These are phyloP conservation scores for Lumnitzera littorea DNA, from an alignment of 345 rosid genomes.

Conservation along the genomic window DNA sequence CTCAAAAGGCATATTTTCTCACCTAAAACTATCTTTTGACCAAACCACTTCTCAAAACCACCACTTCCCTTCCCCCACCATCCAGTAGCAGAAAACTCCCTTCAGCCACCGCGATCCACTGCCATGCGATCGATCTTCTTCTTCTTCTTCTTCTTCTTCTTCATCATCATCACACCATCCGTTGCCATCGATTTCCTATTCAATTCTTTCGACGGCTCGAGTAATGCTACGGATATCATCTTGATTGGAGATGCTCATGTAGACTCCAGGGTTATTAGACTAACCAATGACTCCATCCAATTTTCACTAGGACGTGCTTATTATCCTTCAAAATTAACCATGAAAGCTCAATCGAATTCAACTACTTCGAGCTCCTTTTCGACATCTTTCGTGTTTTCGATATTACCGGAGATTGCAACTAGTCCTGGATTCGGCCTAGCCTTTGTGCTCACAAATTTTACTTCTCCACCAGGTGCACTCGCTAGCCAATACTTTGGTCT, in stretches of 20 bases:
- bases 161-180: slow-evolving; percentile 9
- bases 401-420: slow-evolving; percentile 41
- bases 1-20: not conserved
- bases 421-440: slow-evolving; percentile 85
- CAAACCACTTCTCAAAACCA: no score
- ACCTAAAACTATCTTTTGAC: not conserved
- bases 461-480: slow-evolving; percentile 60
- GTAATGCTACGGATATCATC: slow-evolving; percentile 35
- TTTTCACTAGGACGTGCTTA: slow-evolving; percentile 56
- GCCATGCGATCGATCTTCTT: not conserved
- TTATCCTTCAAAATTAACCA: slow-evolving; percentile 40
- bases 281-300: slow-evolving; percentile 57
- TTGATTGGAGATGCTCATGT: slow-evolving; percentile 53
- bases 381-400: slow-evolving; percentile 49
- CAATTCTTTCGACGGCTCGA: slow-evolving; percentile 44
- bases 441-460: slow-evolving; percentile 70
- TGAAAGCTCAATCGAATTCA: slow-evolving; percentile 38
- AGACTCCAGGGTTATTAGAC: slow-evolving; percentile 49
- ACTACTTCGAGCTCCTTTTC: slow-evolving; percentile 60
- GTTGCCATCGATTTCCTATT: slow-evolving; percentile 47
- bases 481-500: slow-evolving; percentile 76
- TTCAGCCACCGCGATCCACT: not conserved
- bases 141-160: slow-evolving; percentile 5
- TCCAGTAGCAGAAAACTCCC: not conserved
- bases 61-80: not conserved